Base-by-base conservation (phyloP, 345 rosid species). In the Cochlearia excelsa region DNA sequence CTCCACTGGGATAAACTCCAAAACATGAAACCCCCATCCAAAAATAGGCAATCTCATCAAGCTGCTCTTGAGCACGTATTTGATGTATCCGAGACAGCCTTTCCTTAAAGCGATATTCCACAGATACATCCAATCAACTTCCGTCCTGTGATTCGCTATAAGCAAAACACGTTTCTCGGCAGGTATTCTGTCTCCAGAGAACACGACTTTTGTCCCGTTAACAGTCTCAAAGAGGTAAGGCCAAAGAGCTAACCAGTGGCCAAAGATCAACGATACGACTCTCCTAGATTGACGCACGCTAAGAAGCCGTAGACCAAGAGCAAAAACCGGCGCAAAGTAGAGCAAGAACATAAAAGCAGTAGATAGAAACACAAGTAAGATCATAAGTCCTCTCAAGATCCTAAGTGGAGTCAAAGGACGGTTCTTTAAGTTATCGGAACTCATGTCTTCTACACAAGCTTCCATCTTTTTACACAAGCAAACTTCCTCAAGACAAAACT, bases 71-170 rank as follows among this genome's bases (percentile, higher is more conserved):
- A 88, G 86, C 10, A 88, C 74, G 57, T 88, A 88, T 51, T 88
- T 88, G 55, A 88, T 82, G 63, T 68, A 77, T 23, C 94, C 94
- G 31, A 88, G 80, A 67, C 85, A 77, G 1, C 85, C 87, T 61
- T 85, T 88, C 30, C 94, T 70, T 81, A 85, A 58, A 4, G 94
- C 96, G 33, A 88, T 81, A 61, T 85, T 68, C 96, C 96, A 88
- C 61, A 88, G 30, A 75, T 85, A 88, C 96, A 88, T 88, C 94
- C 96, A 88, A 77, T 85, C 94, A 5, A 85, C 90, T 72, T 85
- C 96, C n/a, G 96, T 88, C 80, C 90, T 82, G 74, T 88, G 90
- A 67, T 88, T 88, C 26, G 90, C 75, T 55, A 88, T 75, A 6
- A 88, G 76, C 75, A 88, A 41, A 39, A 82, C 84, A 39, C 85